Evolutionary conservation across 2,329 filamentous ascomycete genomes (phyloP).

Genomic region (Colletotrichum sidae): DNA sequence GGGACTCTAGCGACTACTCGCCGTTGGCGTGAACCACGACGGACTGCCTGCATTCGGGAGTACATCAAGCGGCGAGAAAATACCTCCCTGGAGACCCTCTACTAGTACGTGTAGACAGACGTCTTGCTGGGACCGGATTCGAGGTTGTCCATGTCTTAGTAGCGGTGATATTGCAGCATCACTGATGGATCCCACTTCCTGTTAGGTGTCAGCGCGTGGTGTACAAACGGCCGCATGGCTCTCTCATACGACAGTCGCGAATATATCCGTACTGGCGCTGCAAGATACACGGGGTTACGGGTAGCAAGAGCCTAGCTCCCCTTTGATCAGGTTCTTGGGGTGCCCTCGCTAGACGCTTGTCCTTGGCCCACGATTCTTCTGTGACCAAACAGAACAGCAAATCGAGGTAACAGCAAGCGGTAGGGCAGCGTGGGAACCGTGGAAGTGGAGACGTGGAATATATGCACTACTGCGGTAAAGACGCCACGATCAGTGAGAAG

Average conservation of each 20-base stretch:
- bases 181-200: conserved; percentile 17
- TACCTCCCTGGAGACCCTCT: not conserved
- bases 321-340: no score
- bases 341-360: conserved; percentile 1
- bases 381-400: not conserved
- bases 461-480: conserved; percentile 2
- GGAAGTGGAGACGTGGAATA: conserved; percentile 21
- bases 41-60: conserved; percentile 9
- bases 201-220: conserved; percentile 12
- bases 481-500: conserved; percentile 34
- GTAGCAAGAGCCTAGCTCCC: no score
- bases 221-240: conserved; percentile 1
- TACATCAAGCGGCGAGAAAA: not conserved
- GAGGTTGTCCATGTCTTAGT: conserved; percentile 17
- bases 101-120: not conserved
- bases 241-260: not conserved
- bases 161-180: conserved; percentile 33
- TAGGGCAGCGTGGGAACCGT: conserved; percentile 26
- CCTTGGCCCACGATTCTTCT: not conserved
- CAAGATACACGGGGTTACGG: no score
- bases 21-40: conserved; percentile 13
- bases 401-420: conserved; percentile 14
- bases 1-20: conserved; percentile 6
- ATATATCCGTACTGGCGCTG: no score
- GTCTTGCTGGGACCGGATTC: conserved; percentile 10